Percentiles rank a stretch among this genome's conserved stretches.
These are phyloP conservation scores for Ophiostoma ulmi DNA, from an alignment of 2,329 filamentous ascomycete species.

Conservation along the genomic window DNA sequence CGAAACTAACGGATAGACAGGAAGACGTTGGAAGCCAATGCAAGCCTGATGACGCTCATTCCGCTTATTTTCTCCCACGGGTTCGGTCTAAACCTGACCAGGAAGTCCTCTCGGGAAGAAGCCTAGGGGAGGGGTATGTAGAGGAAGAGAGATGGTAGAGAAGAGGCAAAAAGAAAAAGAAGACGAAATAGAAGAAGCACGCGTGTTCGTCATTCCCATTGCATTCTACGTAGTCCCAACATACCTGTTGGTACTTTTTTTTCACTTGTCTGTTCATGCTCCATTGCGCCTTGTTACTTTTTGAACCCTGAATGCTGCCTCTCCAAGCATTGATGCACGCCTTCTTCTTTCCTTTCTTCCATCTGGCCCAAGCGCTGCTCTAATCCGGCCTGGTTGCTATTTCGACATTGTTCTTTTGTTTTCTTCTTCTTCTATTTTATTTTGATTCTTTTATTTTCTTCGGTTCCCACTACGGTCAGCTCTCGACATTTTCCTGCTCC, in stretches of 20 bases:
- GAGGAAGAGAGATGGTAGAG: not conserved
- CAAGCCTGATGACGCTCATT: conserved; percentile 14
- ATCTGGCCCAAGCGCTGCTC: not conserved
- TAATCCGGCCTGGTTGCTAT: not conserved
- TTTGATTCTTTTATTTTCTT: not conserved
- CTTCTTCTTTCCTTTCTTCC: not conserved
- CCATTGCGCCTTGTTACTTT: not conserved
- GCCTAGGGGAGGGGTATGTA: not conserved
- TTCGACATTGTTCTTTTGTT: not conserved
- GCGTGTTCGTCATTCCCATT: conserved; percentile 6
- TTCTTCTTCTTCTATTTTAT: not conserved
- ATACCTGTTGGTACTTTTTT: not conserved
- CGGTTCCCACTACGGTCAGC: not conserved
- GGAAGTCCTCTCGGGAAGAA: not conserved
- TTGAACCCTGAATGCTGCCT: not conserved
- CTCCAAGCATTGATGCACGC: not conserved
- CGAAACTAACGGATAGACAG: not conserved
- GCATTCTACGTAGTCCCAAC: not conserved
- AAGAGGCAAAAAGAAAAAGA: no score
- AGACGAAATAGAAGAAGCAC: not conserved
- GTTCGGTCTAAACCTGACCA: conserved; percentile 15
- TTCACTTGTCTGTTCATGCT: not conserved
- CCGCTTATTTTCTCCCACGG: conserved; percentile 18
- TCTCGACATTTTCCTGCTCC: not conserved
- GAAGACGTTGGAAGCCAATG: conserved; percentile 14